Conservation (phyloP, 345 rosid species). For the Reutealis trisperma region DNA sequence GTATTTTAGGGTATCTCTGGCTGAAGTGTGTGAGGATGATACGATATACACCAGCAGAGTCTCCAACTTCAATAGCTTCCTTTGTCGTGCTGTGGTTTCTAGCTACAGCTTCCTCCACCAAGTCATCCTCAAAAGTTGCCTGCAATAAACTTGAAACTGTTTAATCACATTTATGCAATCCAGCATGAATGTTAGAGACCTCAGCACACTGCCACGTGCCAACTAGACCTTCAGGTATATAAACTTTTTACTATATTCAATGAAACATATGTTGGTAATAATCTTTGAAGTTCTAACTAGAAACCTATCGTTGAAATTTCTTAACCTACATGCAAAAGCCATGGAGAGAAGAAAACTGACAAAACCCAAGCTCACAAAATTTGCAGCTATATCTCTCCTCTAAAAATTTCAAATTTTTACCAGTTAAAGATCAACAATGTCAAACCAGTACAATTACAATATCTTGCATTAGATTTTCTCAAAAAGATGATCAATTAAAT, state of each 20-base stretch:
- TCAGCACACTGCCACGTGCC: background rate
- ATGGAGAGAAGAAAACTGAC: background rate
- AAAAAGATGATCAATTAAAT: background rate
- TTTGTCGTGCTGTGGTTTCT: constrained; percentile 94
- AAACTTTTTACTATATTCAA: too few species aligned
- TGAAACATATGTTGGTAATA: too few species aligned
- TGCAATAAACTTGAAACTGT: constrained; percentile 29
- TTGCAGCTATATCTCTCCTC: background rate
- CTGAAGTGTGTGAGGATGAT: constrained; percentile 95
- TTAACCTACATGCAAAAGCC: too few species aligned
- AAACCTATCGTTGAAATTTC: too few species aligned
- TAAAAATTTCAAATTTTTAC: background rate
- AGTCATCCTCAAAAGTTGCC: constrained; percentile 93
- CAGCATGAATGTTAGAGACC: background rate
- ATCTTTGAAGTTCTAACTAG: too few species aligned
- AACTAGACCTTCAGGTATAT: background rate
- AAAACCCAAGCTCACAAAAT: background rate
- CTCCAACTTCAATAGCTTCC: constrained; percentile 85
- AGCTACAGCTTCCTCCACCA: constrained; percentile 86
- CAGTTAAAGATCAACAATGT: background rate
- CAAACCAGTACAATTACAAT: background rate
- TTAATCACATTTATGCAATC: constrained; percentile 1
- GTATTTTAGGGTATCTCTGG: constrained; percentile 92
- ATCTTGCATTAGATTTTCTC: background rate
- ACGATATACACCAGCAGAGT: constrained; percentile 62